Base-by-base conservation (phyloP, 768 basidiomycete species). In the Tulasnella sp. region DNA sequence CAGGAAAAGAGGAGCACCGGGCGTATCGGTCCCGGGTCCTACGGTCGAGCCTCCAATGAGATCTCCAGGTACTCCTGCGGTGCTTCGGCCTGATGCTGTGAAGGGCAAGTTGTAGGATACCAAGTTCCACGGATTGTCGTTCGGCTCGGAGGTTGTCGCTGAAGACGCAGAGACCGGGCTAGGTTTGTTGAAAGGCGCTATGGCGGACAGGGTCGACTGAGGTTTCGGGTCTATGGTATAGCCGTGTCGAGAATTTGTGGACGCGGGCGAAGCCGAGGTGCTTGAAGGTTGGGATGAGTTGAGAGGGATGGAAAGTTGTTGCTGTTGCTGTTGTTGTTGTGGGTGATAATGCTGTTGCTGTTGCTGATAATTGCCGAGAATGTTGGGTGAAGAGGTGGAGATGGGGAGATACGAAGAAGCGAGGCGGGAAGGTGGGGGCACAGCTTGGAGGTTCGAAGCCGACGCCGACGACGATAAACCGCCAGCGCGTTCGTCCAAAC, bases 41-140 rank as follows among this genome's bases (percentile, higher is more conserved):
- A 5, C 36, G 36, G 69, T 8, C 32, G 71, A 26, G 40, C 62
- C 40, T n/a, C n/a, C 42, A 36, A n/a, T 66, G 32, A 14, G 62
- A 22, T n/a, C 71, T 22, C 59, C 62, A 34, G 62, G 37, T 7
- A 44, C 22, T 65, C 59, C 69, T 12, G 3, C 62, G 26, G 35
- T 62, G 32, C 71, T 35, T 40, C 62, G 40, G 19, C 29, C 29
- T 12, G n/a, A n/a, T n/a, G 52, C 26, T 3, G 65, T 35, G 39
- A 67, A 73, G 0, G 72, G 72, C 17, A 52, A 34, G 22, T 44
- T 47, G n/a, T 42, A 73, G 19, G 65, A 66, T 12, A 73, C 72
- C 32, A 73, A 22, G 66, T 73, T 73, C 72, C 72, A 73, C 29
- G 72, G 36, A 0, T 36, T 42, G 34, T 73, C 72, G 34, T 22